Percentiles rank a stretch among this genome's conserved stretches.
Evolutionary conservation across 2,329 filamentous ascomycete genomes (phyloP).

Genomic region (Lizonia empirigonia): DNA sequence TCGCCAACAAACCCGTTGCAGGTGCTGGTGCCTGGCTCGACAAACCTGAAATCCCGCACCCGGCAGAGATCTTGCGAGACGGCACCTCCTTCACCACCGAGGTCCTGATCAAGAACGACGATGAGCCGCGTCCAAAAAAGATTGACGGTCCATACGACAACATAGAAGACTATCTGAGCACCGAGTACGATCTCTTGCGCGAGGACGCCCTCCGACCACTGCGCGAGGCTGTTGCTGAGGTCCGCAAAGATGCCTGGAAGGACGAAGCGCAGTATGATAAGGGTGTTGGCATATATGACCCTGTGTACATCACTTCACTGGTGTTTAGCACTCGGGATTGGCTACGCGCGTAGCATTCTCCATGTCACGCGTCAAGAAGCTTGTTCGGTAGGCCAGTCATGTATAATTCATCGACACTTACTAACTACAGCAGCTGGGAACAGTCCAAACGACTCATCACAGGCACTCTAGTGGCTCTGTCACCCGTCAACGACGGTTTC

Average conservation of each 20-base stretch:
- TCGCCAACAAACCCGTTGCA: conserved; percentile 20
- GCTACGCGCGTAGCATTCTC: conserved; percentile 75
- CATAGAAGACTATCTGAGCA: conserved; percentile 69
- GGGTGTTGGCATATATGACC: conserved; percentile 48
- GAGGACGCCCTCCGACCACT: conserved; percentile 75
- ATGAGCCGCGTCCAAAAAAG: conserved; percentile 36
- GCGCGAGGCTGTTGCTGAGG: conserved; percentile 65
- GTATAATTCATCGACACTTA: no score
- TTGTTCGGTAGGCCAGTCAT: conserved; percentile 55
- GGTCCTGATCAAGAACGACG: conserved; percentile 28
- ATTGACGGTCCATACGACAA: conserved; percentile 61
- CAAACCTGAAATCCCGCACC: conserved; percentile 61
- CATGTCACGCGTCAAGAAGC: conserved; percentile 66
- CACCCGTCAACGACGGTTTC: conserved; percentile 66
- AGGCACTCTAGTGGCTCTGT: conserved; percentile 62
- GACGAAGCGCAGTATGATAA: conserved; percentile 58
- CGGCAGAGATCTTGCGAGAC: conserved; percentile 55
- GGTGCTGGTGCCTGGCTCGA: conserved; percentile 36
- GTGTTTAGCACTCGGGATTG: conserved; percentile 67
- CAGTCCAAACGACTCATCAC: conserved; percentile 63
- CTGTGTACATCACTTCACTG: conserved; percentile 69
- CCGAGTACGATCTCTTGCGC: conserved; percentile 76
- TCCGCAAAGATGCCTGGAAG: conserved; percentile 26
- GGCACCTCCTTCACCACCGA: conserved; percentile 6
- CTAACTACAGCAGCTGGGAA: conserved; percentile 57